Evolutionary conservation across 2,329 filamentous ascomycete genomes (phyloP), one percentile per base, ranked within the genome.

Genomic region (Neonectria coccinea): DNA sequence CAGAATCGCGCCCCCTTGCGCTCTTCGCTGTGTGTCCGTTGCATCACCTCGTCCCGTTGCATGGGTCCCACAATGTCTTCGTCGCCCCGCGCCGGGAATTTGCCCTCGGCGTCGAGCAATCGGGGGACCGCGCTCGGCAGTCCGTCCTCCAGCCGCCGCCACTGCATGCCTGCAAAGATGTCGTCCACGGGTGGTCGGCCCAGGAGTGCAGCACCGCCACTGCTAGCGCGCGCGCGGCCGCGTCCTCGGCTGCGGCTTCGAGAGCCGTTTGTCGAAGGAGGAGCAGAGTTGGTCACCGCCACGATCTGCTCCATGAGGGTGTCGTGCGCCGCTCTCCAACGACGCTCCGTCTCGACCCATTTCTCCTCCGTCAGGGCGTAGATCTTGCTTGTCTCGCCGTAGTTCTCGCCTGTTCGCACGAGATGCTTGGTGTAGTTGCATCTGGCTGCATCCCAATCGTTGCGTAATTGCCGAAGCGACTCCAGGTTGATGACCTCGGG

Each of bases 51-150:
- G 69, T 87, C 85, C 12, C 86, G 86, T 71, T 89, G 88, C 94
- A 97, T 97, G 7, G 94, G 94, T 1, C 94, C 94, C 48, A 97
- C 93, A 76, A 97, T 97, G 78, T 97, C 94, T 72, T 94, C 91
- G 73, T 97, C 94, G 56, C 94, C 94, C 33, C 95, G 87, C 71
- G 91, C 89, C 25, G 94, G 94, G 74, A 97, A 97, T 78, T 97
- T 97, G 75, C 92, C 91, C 67, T 91, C 86, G 75, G 90, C 84
- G 75, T 92, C 89, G 67, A 90, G 83, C 70, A 94, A 86, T 27
- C 87, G 85, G 0, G 91, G 91, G 68, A 94, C 88, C 61, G 87
- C 88, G 64, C 87, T 87, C 45, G 90, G 84, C 31, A 89, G 82
- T 62, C 85, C 80, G 59, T 88, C 86, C 58, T 86, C 84, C 45